Base-by-base conservation (phyloP, 2,329 filamentous ascomycete genomes). In the Amphichorda felina region DNA sequence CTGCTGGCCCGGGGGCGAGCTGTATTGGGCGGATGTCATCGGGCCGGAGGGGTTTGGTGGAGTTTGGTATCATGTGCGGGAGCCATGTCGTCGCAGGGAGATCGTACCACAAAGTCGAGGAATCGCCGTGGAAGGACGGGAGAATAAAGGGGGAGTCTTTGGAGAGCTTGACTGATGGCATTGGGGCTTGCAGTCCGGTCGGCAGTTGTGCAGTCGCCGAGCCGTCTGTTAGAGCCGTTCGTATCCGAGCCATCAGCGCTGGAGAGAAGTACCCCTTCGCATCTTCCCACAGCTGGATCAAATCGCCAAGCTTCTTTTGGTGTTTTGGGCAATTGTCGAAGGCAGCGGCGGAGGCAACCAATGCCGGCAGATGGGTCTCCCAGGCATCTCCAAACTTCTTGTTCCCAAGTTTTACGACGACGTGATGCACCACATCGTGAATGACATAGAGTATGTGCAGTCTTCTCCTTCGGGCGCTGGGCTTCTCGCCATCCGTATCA, bases 1-100 rank as follows among this genome's bases (percentile, higher is more conserved):
- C 73, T 10, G 78, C 82, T 2, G 75, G 80, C 0, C 81, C 82
- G 1, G 78, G 61, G 2, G 68, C 61, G 36, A 93, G 72, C 38
- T 81, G 76, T 24, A 91, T 61, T 4, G 85, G 82, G 43, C 75
- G 79, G 43, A 89, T 72, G 45, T 76, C 68, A 7, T 75, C 65
- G 0, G 82, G 71, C 30, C 79, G 75, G 61, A 94, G 85, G 6
- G 85, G 77, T 34, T 72, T 68, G 8, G 75, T 76, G 1, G 82
- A 86, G 49, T 89, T 81, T 4, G 80, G 82, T 27, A 82, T 72
- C 40, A 94, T 75, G 38, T 82, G 79, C 4, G 82, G 82, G 32
- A 94, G 70, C 65, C 88, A 79, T 44, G 84, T 89, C 2, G 76
- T 81, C 2, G 85, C 85, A 0, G 86, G 86, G 1, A 93, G 63